Evolutionary conservation across 805 yeast species (phyloP).

Genomic region (Saturnispora dispora): DNA sequence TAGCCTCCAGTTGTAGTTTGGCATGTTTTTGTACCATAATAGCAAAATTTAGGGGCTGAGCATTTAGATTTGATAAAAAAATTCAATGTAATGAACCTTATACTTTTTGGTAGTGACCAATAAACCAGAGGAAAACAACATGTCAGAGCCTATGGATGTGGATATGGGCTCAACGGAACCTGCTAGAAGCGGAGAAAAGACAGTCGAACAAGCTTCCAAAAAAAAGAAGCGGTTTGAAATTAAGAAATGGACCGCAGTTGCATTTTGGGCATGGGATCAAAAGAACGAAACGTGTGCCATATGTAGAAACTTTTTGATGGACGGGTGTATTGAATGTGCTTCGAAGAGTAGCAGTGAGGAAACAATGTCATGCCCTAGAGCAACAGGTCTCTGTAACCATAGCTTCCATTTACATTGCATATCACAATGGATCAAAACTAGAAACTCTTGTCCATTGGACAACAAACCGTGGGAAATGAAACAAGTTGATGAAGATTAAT

Average conservation of each 20-base stretch:
- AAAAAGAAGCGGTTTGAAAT: conserved; percentile 77
- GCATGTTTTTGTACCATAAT: no score
- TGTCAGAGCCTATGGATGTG: conserved; percentile 18
- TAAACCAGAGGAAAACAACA: not conserved
- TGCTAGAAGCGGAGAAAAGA: not conserved
- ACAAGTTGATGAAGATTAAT: conserved; percentile 20
- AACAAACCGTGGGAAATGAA: conserved; percentile 70
- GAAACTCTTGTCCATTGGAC: conserved; percentile 95
- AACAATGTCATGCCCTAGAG: conserved; percentile 60
- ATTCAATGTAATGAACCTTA: not conserved
- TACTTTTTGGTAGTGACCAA: not conserved
- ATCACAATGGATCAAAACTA: conserved; percentile 86
- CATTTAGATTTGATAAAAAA: not conserved
- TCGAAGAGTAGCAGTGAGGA: conserved; percentile 39
- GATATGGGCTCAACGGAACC: conserved; percentile 1
- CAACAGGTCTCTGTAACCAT: conserved; percentile 96
- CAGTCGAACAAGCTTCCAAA: conserved; percentile 12
- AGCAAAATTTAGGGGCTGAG: not conserved
- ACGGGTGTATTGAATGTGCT: conserved; percentile 90
- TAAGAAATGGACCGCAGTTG: conserved; percentile 97
- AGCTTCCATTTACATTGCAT: conserved; percentile 99
- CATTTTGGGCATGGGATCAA: conserved; percentile 98
- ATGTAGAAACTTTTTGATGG: conserved; percentile 97
- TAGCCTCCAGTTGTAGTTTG: no score
- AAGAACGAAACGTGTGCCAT: conserved; percentile 85